Base-by-base conservation (phyloP, 306 rosid species). In the Prunus salicina region DNA sequence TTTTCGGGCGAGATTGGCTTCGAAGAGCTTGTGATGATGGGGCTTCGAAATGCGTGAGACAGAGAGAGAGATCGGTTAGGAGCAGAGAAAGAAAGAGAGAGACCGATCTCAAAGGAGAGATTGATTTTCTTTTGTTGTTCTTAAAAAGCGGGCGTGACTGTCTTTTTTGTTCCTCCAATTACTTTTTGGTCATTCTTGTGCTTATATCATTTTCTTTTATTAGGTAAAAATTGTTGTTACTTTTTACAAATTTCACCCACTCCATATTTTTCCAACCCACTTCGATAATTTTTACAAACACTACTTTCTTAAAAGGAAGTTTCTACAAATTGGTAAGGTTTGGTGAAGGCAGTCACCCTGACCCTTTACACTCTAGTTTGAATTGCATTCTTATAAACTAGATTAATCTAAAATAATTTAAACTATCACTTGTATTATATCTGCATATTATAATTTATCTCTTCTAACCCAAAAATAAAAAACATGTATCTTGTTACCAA, bases 141-240 rank as follows among this genome's bases (percentile, higher is more conserved):
- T 76, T 68, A 61, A 80, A 74, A 81, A 72, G 75, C 28, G 68
- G 67, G 87, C 82, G 74, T 75, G 80, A 83, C 72, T 51, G 49
- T 72, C 70, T 85, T 64, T 19, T 70, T 75, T 67, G 68, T 69
- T 52, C 69, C 78, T 66, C 46, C 45, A 11, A 15, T 60, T 73
- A 73, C 57, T 45, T 73, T 73, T 60, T 15, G 15, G 41, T 14
- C 12, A 62, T 62, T 62, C 20, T 6, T 15, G 55, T 71, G 32
- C 32, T n/a, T 20, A 38, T 7, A 72, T 58, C 12, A 73, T 60
- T 73, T 72, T 18, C 58, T 41, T 72, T 57, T 56, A 55, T 12
- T 38, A 38, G 76, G 38, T 71, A 2, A 13, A 55, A 30, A 25
- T 2, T 15, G 2, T 3, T 70, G 28, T 18, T 24, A 0, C 0